Evolutionary conservation across 2,329 filamentous ascomycete genomes (phyloP), one percentile per base, ranked within the genome.

Genomic region (Pyrenochaeta sp.): DNA sequence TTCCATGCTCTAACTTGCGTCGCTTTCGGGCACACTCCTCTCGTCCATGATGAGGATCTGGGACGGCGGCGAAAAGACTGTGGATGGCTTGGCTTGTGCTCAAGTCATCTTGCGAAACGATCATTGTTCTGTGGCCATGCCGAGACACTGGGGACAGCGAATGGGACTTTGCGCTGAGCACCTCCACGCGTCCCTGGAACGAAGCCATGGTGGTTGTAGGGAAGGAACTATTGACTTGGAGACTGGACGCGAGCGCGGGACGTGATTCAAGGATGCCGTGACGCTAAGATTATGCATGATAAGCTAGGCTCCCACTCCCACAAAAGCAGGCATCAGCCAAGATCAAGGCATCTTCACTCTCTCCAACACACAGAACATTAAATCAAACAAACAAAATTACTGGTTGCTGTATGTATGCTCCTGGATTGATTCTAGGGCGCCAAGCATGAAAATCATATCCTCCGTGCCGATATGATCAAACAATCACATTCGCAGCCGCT

Each of bases 11-110:
- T 15, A 67, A 45, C 50, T 69, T 74, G 18, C 72, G 66, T 39
- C 67, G 56, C 50, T 75, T 75, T 20, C 54, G 58, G 18, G 65
- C 55, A 40, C 64, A 66, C 18, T 61, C 58, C 20, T 60, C 51
- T 30, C 29, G 36, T 14, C 27, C 39, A 21, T 36, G 43, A 21
- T 29, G 30, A n/a, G 45, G 29, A 44, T 37, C 29, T 20, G 51
- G 39, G 21, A 49, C 41, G 41, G 51, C 41, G 41, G 56, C 54
- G 48, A 70, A 68, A 20, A 69, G 54, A 30, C 30, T 40, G 7
- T 54, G 56, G 32, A 69, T 35, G 37, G 51, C 51, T 29, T 44
- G 44, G 9, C 62, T 39, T 40, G 50, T 50, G 23, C 59, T 49
- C 27, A 49, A 48, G 36, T 51, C 51, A 49, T 63, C 56, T 40